These are phyloP conservation scores for Huntiella decipiens DNA, from an alignment of 2,329 filamentous ascomycete genomes.

Conservation along the genomic window DNA sequence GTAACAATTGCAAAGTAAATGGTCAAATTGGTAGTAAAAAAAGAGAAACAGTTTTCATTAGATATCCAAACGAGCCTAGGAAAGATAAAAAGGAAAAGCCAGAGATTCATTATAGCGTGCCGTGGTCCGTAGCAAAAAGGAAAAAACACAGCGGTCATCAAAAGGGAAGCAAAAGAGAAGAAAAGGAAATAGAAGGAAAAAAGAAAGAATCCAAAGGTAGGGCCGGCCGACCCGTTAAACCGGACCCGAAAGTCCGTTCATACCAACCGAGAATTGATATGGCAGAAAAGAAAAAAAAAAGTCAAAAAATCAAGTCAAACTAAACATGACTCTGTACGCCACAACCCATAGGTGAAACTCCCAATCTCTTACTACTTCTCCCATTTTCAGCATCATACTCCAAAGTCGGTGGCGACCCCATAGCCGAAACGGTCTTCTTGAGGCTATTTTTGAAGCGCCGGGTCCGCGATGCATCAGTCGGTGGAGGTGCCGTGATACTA, in stretches of 20 bases:
- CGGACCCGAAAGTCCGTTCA: neutral
- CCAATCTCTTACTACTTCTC: constrained; percentile 10
- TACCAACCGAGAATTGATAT: neutral
- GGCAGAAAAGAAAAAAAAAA: neutral
- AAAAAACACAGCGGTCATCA: neutral
- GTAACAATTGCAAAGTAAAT: too few species aligned
- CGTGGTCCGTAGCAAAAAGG: constrained; percentile 2
- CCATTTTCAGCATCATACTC: constrained; percentile 12
- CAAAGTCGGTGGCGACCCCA: constrained; percentile 12
- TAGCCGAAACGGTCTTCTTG: constrained; percentile 12
- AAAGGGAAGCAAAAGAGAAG: constrained; percentile 1
- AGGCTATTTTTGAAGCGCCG: constrained; percentile 9
- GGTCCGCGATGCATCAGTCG: constrained; percentile 6
- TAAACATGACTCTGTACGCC: constrained; percentile 10
- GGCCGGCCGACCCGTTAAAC: neutral
- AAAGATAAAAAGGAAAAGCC: neutral
- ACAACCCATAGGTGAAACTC: constrained; percentile 11
- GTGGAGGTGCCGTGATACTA: neutral
- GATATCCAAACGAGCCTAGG: neutral
- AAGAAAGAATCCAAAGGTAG: neutral
- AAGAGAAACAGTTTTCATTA: neutral
- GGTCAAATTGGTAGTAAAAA: too few species aligned
- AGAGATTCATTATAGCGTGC: constrained; percentile 1
- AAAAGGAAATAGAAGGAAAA: neutral
- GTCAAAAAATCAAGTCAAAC: neutral